Evolutionary conservation across 352 stramenopile genomes (phyloP).

Genomic region (Globisporangium cystogenes): DNA sequence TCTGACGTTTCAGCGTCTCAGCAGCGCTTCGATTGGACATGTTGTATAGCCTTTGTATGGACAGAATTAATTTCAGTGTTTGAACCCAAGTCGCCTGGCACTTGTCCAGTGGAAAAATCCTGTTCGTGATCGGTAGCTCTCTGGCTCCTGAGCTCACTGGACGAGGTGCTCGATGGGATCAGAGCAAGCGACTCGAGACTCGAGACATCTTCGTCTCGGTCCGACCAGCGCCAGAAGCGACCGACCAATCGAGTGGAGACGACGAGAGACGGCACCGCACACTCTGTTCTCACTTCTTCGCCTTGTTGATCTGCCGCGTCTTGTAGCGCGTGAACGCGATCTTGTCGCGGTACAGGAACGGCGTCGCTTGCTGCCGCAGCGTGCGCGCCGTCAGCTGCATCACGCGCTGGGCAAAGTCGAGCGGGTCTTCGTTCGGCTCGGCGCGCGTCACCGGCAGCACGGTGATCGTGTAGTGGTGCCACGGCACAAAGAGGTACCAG

Average conservation of each 20-base stretch:
- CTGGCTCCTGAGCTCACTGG: no score
- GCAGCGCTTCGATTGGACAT: no score
- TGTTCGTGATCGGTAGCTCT: no score
- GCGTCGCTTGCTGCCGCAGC: constrained; percentile 46
- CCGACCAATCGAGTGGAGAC: no score
- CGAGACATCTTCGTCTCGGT: no score
- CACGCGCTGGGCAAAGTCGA: constrained; percentile 52
- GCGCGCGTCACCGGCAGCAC: constrained; percentile 35
- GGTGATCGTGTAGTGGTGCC: constrained; percentile 62
- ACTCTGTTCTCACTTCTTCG: constrained; percentile 22
- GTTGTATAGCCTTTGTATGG: no score
- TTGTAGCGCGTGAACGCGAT: constrained; percentile 60
- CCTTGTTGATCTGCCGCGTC: constrained; percentile 43
- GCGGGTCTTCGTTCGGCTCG: constrained; percentile 31
- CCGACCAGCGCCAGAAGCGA: no score
- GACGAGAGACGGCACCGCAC: no score
- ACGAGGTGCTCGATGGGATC: no score
- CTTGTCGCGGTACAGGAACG: constrained; percentile 73
- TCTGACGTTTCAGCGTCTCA: neutral
- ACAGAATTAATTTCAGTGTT: no score
- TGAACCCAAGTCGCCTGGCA: no score
- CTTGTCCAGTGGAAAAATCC: neutral
- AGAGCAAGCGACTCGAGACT: no score
- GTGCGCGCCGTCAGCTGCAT: constrained; percentile 48
- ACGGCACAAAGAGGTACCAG: constrained; percentile 69